Percentiles rank a stretch among this genome's conserved stretches.
Conservation (phyloP, 2,329 filamentous ascomycete species). For the Penicillium sp. region DNA sequence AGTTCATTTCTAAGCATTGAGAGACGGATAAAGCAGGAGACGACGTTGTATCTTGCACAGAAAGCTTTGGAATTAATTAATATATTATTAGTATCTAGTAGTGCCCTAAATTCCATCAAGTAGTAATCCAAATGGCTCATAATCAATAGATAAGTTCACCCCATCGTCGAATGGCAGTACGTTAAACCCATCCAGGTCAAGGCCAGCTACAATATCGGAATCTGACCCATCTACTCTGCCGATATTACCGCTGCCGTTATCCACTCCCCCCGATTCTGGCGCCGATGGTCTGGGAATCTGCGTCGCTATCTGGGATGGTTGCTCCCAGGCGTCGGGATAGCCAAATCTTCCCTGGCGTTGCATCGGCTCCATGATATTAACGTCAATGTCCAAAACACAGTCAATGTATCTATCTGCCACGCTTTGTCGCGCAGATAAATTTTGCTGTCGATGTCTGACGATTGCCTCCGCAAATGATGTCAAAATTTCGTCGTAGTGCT, state of each 20-base stretch:
- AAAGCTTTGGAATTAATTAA: no score
- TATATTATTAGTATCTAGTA: background rate
- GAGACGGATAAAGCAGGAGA: no score
- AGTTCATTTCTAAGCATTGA: background rate
- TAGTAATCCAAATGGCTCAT: conserved; percentile 12
- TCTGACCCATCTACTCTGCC: background rate
- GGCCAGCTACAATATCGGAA: background rate
- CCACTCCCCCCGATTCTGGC: background rate
- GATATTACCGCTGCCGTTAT: background rate
- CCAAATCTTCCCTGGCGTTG: background rate
- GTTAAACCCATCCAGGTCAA: conserved; percentile 13
- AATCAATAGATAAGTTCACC: conserved; percentile 12
- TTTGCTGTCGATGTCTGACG: conserved; percentile 35
- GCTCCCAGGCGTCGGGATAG: background rate
- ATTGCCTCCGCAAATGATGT: conserved; percentile 46
- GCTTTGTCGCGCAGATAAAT: conserved; percentile 6
- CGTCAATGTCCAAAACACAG: conserved; percentile 9
- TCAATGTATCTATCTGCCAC: conserved; percentile 11
- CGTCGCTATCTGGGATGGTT: background rate
- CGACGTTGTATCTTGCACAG: no score
- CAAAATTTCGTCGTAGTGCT: conserved; percentile 56
- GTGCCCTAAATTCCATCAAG: conserved; percentile 11
- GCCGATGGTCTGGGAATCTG: background rate
- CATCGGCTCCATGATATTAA: background rate
- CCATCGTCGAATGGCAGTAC: conserved; percentile 12